Base-by-base conservation (phyloP, 2,329 filamentous ascomycete species). In the Aureobasidium sp. region DNA sequence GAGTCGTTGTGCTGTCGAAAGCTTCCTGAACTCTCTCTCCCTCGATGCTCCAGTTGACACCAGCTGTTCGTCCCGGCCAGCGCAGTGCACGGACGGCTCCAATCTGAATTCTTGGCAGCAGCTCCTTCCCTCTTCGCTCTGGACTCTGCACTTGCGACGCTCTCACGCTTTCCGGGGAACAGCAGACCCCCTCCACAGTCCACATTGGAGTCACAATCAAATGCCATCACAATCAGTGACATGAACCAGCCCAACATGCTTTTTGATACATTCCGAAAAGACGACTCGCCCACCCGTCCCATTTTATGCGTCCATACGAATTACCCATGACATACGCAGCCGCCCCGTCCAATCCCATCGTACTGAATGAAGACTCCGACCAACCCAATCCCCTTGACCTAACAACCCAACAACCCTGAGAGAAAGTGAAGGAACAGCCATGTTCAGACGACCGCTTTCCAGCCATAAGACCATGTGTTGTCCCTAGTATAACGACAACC, bases 251-350 rank as follows among this genome's bases (percentile, higher is more conserved):
- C 31, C 29, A 40, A 58, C 33, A 49, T 58, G 54, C 42, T 38
- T 58, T 58, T 58, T 47, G 31, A 57, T 57, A 47, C 55, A 49
- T 31, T 31, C 31, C 42, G 50, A 43, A 17, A 57, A 57, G 43
- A 29, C 9, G 21, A 49, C 17, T 40, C 8, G 17, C 33, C 23
- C 40, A n/a, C 54, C 31, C 46, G 33, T 31, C 40, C 53, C 29
- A 25, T 38, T 31, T 31, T 49, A 31, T 58, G 43, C 42, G 43
- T 31, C 55, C 55, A 10, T 40, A 49, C 55, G 49, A 53, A 49
- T 58, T 58, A 58, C 31, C 55, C 43, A 40, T 49, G 43, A 42
- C 40, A 43, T 25, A 25, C 37, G 23, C 50, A 54, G n/a, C 35
- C 49, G 40, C 31, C n/a, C 51, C 25, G 15, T 50, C 43, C 45